Evolutionary conservation across 164 flowering plant species (phyloP).

Genomic region (Paratinospora sagittata): DNA sequence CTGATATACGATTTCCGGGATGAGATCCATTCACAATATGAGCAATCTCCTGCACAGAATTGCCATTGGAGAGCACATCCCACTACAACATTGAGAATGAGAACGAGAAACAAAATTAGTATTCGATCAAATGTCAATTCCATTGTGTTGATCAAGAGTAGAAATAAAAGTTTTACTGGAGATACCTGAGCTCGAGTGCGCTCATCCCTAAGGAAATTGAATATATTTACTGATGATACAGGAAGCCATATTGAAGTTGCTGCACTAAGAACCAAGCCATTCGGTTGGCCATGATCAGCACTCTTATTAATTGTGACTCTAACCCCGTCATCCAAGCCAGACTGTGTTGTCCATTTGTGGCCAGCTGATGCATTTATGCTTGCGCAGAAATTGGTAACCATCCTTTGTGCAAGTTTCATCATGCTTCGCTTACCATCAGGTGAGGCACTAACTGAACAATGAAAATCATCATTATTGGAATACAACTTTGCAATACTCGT

Average conservation of each 20-base stretch:
- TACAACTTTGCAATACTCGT: too few relatives aligned
- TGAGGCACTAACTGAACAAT: constrained; percentile 32
- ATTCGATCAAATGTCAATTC: not conserved
- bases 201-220: constrained; percentile 52
- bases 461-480: not conserved
- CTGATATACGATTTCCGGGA: constrained; percentile 47
- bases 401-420: constrained; percentile 62
- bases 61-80: constrained; percentile 73
- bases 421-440: constrained; percentile 52
- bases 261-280: constrained; percentile 66
- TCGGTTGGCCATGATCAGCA: constrained; percentile 65
- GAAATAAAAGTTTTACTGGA: not conserved
- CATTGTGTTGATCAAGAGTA: not conserved
- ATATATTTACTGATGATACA: constrained; percentile 40
- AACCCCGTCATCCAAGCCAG: constrained; percentile 40
- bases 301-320: constrained; percentile 47
- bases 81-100: constrained; percentile 30
- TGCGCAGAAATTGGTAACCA: constrained; percentile 58
- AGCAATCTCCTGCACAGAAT: constrained; percentile 55
- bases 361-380: constrained; percentile 50
- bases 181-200: constrained; percentile 29
- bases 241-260: constrained; percentile 78
- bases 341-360: constrained; percentile 52
- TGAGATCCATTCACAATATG: constrained; percentile 57
- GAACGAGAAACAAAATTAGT: not conserved